Evolutionary conservation across 2,329 filamentous ascomycete species (phyloP).

Genomic region (Lizonia empirigonia): DNA sequence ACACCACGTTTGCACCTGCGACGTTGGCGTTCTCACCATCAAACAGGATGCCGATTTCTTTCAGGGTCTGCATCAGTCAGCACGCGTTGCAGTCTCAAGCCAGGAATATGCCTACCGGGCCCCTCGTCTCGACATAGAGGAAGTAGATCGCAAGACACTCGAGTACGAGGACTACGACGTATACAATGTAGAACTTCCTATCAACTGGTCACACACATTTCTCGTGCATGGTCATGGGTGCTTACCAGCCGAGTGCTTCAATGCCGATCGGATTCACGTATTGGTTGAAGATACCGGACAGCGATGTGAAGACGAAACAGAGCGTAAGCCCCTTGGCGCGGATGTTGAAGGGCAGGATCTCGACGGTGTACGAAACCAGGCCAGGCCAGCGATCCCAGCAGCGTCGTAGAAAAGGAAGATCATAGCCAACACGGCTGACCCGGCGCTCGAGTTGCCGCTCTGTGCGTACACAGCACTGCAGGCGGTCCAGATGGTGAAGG

Average conservation of each 20-base stretch:
- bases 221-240: not conserved
- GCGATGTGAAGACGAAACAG: slow-evolving; percentile 62
- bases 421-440: slow-evolving; percentile 55
- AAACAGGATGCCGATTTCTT: slow-evolving; percentile 29
- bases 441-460: slow-evolving; percentile 28
- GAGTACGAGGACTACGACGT: slow-evolving; percentile 33
- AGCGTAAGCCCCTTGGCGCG: slow-evolving; percentile 52
- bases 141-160: slow-evolving; percentile 31
- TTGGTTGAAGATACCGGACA: slow-evolving; percentile 61
- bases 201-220: slow-evolving; percentile 14
- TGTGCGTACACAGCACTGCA: slow-evolving; percentile 24
- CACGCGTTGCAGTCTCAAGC: not conserved
- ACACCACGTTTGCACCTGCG: slow-evolving; percentile 10
- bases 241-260: slow-evolving; percentile 15
- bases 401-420: slow-evolving; percentile 54
- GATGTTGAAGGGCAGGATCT: slow-evolving; percentile 56
- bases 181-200: slow-evolving; percentile 45
- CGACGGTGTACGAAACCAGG: slow-evolving; percentile 58
- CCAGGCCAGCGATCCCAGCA: slow-evolving; percentile 53
- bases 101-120: slow-evolving; percentile 18
- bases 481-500: slow-evolving; percentile 41
- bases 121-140: slow-evolving; percentile 33
- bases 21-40: slow-evolving; percentile 26
- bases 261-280: slow-evolving; percentile 58
- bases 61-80: slow-evolving; percentile 16